Percentiles rank a stretch among this genome's conserved stretches.
Evolutionary conservation across 495 filamentous ascomycete genomes (phyloP).

Genomic region (Trichoderma reesei): DNA sequence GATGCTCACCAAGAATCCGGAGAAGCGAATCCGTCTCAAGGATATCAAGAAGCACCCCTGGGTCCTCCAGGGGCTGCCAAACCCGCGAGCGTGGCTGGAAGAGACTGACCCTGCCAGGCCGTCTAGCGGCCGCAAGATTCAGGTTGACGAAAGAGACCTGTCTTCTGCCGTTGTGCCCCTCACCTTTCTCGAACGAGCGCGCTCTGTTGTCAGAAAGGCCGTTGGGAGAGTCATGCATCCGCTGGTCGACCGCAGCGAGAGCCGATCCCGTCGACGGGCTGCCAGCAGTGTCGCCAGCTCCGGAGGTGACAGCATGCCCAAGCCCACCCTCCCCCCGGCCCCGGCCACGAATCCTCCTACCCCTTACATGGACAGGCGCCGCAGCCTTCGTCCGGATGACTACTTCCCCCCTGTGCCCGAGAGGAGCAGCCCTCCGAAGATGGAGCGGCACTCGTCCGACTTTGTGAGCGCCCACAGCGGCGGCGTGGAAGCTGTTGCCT

Average conservation of each 20-base stretch:
- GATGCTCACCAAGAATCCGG: slow-evolving; percentile 80
- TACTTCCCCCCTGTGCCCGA: slow-evolving; percentile 40
- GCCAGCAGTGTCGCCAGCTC: slow-evolving; percentile 52
- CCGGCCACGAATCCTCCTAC: slow-evolving; percentile 23
- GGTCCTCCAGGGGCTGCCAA: slow-evolving; percentile 71
- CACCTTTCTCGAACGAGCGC: slow-evolving; percentile 69
- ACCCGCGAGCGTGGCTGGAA: slow-evolving; percentile 75
- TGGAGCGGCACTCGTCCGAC: background rate
- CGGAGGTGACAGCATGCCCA: slow-evolving; percentile 27
- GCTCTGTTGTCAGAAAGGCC: slow-evolving; percentile 58
- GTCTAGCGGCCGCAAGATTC: slow-evolving; percentile 79
- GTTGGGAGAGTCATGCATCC: slow-evolving; percentile 50
- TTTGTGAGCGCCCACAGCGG: background rate
- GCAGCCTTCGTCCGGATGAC: slow-evolving; percentile 65
- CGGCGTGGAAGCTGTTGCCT: background rate
- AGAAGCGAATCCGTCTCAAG: slow-evolving; percentile 74
- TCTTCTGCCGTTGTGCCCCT: slow-evolving; percentile 83
- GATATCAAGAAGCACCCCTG: slow-evolving; percentile 97
- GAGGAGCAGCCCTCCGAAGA: background rate
- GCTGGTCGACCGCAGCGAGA: slow-evolving; percentile 44
- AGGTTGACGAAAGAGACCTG: slow-evolving; percentile 84
- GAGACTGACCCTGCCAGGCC: slow-evolving; percentile 80
- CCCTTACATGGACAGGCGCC: slow-evolving; percentile 43
- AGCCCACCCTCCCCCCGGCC: background rate
- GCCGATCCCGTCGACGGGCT: slow-evolving; percentile 41